These are phyloP conservation scores for Erysimum cheiri DNA, from an alignment of 441 rosid species.

Conservation along the genomic window DNA sequence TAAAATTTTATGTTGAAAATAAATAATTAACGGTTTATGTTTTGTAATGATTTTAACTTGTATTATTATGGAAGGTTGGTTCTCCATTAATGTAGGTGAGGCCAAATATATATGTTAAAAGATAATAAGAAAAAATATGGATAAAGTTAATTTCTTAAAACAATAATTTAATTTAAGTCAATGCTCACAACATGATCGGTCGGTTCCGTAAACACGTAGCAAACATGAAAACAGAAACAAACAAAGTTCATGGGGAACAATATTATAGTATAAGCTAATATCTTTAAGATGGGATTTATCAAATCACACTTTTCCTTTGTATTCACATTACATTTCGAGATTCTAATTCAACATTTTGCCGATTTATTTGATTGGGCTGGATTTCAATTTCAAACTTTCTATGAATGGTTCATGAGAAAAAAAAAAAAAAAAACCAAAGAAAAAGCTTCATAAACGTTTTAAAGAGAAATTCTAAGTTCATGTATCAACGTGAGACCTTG, in stretches of 20 bases:
- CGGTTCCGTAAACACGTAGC: background rate
- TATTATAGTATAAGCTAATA: background rate
- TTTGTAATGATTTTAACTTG: background rate
- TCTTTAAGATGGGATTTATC: background rate
- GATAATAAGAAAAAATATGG: background rate
- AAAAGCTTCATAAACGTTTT: background rate
- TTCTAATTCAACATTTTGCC: background rate
- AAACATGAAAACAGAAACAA: background rate
- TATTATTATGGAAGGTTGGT: background rate
- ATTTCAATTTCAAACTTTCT: background rate
- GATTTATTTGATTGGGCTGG: background rate
- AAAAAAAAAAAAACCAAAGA: too few relatives aligned
- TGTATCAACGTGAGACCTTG: background rate
- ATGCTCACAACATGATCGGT: background rate
- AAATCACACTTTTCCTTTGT: background rate
- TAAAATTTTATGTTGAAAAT: background rate
- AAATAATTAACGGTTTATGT: background rate
- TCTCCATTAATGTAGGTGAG: background rate
- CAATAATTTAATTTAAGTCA: background rate
- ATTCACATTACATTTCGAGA: background rate
- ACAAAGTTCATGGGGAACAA: background rate
- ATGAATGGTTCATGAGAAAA: background rate
- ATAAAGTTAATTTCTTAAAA: background rate
- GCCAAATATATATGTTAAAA: background rate
- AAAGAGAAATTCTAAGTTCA: background rate